These are phyloP conservation scores for Piloderma croceum DNA, from an alignment of 768 basidiomycete species.

Conservation along the genomic window DNA sequence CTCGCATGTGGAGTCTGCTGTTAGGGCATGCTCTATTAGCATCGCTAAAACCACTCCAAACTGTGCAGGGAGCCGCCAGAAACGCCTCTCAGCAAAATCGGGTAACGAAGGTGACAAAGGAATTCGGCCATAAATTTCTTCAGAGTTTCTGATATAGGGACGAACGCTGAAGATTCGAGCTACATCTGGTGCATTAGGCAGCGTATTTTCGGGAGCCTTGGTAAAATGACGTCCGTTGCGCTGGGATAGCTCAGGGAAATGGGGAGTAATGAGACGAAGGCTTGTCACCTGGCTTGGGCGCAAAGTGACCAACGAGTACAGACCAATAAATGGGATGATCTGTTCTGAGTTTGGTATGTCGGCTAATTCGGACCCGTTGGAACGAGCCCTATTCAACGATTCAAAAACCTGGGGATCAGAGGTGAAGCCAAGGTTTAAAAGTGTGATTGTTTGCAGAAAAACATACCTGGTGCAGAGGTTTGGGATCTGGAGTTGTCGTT, in stretches of 20 bases:
- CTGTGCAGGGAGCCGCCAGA: slow-evolving; percentile 7
- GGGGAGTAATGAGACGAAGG: slow-evolving; percentile 5
- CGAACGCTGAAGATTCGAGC: slow-evolving; percentile 10
- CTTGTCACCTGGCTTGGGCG: slow-evolving; percentile 6
- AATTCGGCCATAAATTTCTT: slow-evolving; percentile 2
- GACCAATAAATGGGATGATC: slow-evolving; percentile 8
- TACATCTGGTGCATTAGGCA: slow-evolving; percentile 4
- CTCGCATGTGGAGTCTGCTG: too few species aligned
- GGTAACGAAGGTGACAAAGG: slow-evolving; percentile 8
- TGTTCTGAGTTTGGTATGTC: slow-evolving; percentile 7
- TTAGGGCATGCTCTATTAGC: too few species aligned
- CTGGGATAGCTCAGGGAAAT: slow-evolving; percentile 9
- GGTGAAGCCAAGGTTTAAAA: too few species aligned
- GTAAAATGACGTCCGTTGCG: slow-evolving; percentile 4
- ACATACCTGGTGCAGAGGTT: slow-evolving; percentile 9
- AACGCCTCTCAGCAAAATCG: slow-evolving; percentile 6
- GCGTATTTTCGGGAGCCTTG: slow-evolving; percentile 6
- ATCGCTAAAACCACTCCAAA: slow-evolving; percentile 8
- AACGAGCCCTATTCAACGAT: too few species aligned
- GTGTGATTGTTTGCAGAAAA: slow-evolving; percentile 2
- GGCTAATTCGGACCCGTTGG: too few species aligned
- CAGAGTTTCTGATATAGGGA: slow-evolving; percentile 1
- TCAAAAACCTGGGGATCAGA: too few species aligned
- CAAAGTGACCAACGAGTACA: slow-evolving; percentile 9
- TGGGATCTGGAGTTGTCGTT: slow-evolving; percentile 5